Percentiles rank a stretch among this genome's conserved stretches.
These are phyloP conservation scores for Biscogniauxia marginata DNA, from an alignment of 2,329 filamentous ascomycete genomes.

Conservation along the genomic window DNA sequence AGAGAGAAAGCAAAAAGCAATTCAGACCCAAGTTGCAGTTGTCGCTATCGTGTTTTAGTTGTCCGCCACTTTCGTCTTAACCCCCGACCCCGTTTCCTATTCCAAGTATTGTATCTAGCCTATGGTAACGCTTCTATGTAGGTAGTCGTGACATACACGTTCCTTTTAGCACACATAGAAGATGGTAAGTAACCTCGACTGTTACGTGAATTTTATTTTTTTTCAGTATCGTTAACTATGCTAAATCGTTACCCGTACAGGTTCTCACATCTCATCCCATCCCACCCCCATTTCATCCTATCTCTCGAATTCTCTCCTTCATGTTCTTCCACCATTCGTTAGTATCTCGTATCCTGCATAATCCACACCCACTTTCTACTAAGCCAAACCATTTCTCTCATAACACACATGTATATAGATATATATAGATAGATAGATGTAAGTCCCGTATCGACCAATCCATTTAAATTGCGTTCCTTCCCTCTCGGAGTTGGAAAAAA, in stretches of 20 bases:
- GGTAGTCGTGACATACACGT: no score
- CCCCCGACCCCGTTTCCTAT: no score
- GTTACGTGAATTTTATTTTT: not conserved
- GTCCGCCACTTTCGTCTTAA: no score
- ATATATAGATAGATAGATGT: not conserved
- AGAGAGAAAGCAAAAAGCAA: no score
- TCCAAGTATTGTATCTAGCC: no score
- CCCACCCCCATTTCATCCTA: not conserved
- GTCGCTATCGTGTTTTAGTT: no score
- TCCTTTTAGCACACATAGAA: no score
- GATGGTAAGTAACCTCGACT: not conserved
- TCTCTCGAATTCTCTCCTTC: not conserved
- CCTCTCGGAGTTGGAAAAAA: constrained; percentile 4
- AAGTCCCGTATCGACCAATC: not conserved
- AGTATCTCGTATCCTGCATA: not conserved
- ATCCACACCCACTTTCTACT: not conserved
- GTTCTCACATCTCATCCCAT: not conserved
- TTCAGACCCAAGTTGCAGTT: no score
- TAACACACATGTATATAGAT: not conserved
- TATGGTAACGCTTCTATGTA: no score
- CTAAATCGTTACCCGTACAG: not conserved
- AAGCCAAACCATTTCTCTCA: not conserved
- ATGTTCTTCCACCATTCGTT: not conserved
- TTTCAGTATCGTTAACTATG: not conserved
- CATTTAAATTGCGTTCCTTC: constrained; percentile 17